Evolutionary conservation across 2,329 filamentous ascomycete species (phyloP), one percentile per base, ranked within the genome.

Genomic region (Fusarium buharicum): DNA sequence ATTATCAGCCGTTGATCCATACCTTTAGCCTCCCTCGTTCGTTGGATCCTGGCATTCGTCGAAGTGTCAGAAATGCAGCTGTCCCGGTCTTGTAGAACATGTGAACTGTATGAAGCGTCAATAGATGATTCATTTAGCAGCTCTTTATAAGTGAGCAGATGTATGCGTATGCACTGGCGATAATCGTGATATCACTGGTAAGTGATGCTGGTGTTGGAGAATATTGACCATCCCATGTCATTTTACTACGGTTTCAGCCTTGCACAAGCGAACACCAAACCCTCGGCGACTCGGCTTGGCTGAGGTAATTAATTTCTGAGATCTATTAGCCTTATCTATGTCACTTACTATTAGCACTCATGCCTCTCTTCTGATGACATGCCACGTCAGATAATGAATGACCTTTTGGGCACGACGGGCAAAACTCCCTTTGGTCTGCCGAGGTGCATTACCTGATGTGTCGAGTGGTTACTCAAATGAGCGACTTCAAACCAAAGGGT

Each of bases 401-500:
- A 24, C 33, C 17, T 20, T 34, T 44, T 28, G 13, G 33, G 31
- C 11, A 27, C 27, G 30, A 14, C n/a, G 30, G 53, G 31, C 17
- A 20, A 45, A 31, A 33, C 31, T 24, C 14, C 31, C 56, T 46
- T 49, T 52, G 45, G 60, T 38, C 28, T 46, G 38, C 60, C 34
- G 51, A 53, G 60, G 58, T 14, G 46, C 31, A 17, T 57, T 52
- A 27, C 50, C 44, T 53, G 61, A 62, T 50, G 24, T 60, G 56
- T 44, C 46, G 11, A 20, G 37, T 18, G 28, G 44, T 61, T 52
- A 52, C 61, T 46, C 34, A 57, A 56, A 61, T 39, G 33, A 40
- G 60, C 37, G 39, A 48, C 55, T 43, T 46, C 46, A 62, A 52
- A 57, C 60, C 47, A 58, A 47, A 62, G 50, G 46, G 47, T 65